Evolutionary conservation across 2,329 filamentous ascomycete species (phyloP), one percentile per base, ranked within the genome.

Genomic region (Talaromyces sp.): DNA sequence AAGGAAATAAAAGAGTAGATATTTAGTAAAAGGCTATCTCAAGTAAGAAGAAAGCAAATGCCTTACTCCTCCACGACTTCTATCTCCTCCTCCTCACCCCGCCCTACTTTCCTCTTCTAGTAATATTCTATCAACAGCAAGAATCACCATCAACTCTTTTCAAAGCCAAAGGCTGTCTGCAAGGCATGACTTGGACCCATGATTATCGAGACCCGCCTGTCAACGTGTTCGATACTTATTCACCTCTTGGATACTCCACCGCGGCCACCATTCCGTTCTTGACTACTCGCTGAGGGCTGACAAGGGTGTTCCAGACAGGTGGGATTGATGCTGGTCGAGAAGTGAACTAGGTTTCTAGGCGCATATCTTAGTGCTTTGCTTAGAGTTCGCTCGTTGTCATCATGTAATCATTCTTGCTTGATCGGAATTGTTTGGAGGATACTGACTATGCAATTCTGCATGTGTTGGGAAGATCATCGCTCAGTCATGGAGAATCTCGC

Each of bases 281-380:
- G 28, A 28, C 28, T 28, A 28, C 16, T 54, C 4, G 9, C 28
- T 54, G 31, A 54, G 31, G 8, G 31, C 50, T 21, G 50, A 54
- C 50, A 37, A 54, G 50, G 50, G 50, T 54, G 50, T 35, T 37
- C 50, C 50, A 54, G 18, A 54, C 50, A 35, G 50, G 50, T 31
- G 50, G 50, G 50, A 35, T 23, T 37, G 9, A 8, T 35, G 18
- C 48, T 28, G 28, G 50, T 37, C 50, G 50, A 54, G 50, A 37
- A 23, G n/a, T 21, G 6, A 21, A 35, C n/a, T 54, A 54, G 5
- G 9, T 54, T 14, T 21, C 50, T 54, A 35, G 50, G n/a, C 31
- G 14, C 28, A 21, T 54, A 37, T 37, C 33, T 23, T 35, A 37
- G 50, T 21, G 23, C 44, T 21, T n/a, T 50, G 3, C 7, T 16